Evolutionary conservation across 495 filamentous ascomycete genomes (phyloP).

Genomic region (Penicillium cinerascens): DNA sequence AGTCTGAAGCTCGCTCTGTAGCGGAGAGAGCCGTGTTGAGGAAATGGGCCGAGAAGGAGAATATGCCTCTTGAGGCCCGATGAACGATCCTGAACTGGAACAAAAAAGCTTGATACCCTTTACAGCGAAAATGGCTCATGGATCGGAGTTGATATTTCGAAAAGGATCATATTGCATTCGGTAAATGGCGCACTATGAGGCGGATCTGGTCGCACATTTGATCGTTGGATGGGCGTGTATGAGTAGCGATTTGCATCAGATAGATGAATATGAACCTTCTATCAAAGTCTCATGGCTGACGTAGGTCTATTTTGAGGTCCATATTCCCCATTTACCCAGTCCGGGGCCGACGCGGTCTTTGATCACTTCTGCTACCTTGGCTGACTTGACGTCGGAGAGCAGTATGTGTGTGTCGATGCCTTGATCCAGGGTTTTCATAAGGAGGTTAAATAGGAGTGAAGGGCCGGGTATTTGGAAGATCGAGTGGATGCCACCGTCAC

Average conservation of each 20-base stretch:
- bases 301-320: conserved; percentile 12
- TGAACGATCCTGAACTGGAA: not conserved
- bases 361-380: conserved; percentile 37
- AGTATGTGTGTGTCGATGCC: conserved; percentile 43
- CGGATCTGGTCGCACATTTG: conserved; percentile 7
- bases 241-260: conserved; percentile 16
- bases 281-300: not conserved
- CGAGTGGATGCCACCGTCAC: conserved; percentile 31
- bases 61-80: conserved; percentile 17
- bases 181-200: conserved; percentile 21
- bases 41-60: conserved; percentile 41
- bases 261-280: not conserved
- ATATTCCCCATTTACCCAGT: conserved; percentile 40
- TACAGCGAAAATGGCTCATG: conserved; percentile 18
- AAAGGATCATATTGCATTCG: conserved; percentile 14
- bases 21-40: conserved; percentile 46
- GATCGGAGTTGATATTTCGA: conserved; percentile 30
- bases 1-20: conserved; percentile 44
- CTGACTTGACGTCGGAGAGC: conserved; percentile 25
- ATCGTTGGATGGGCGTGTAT: conserved; percentile 10
- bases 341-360: conserved; percentile 39
- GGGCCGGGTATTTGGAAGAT: conserved; percentile 25
- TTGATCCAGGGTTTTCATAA: conserved; percentile 41
- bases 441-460: conserved; percentile 28
- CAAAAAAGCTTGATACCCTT: conserved; percentile 33